Evolutionary conservation across 1,284 basidiomycete genomes (phyloP).

Genomic region (Macrocystidia cucumis): DNA sequence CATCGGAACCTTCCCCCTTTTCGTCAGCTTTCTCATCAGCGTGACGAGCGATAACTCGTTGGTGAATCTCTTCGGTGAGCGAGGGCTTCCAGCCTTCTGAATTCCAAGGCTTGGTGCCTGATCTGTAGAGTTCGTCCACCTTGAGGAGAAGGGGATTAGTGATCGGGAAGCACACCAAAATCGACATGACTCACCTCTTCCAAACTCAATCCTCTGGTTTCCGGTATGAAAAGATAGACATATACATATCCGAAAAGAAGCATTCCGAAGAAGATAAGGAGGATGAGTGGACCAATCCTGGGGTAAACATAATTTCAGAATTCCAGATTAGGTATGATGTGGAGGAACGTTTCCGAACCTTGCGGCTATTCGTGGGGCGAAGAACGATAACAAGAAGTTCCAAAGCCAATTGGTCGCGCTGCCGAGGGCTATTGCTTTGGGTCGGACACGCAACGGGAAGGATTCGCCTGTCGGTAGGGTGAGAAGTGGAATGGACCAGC

Average conservation of each 20-base stretch:
- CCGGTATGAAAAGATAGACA: constrained; percentile 67
- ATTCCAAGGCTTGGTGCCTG: constrained; percentile 59
- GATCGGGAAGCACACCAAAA: constrained; percentile 2
- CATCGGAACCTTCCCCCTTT: not conserved
- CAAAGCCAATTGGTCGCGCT: constrained; percentile 48
- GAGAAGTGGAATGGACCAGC: too few species aligned
- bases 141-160: constrained; percentile 12
- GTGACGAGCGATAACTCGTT: too few species aligned
- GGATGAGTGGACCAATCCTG: constrained; percentile 69
- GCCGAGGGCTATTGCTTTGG: constrained; percentile 70
- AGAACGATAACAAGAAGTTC: constrained; percentile 73
- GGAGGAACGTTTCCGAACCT: constrained; percentile 21
- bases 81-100: constrained; percentile 54
- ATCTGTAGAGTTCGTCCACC: constrained; percentile 70
- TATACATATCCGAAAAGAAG: constrained; percentile 62
- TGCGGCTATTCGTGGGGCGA: constrained; percentile 57
- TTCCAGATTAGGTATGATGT: not conserved
- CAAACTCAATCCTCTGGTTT: constrained; percentile 67
- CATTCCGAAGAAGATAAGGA: constrained; percentile 73
- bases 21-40: constrained; percentile 16
- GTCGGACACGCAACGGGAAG: constrained; percentile 66
- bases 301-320: constrained; percentile 3
- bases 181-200: constrained; percentile 48
- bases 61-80: constrained; percentile 27
- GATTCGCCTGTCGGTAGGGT: constrained; percentile 27